Percentiles rank a stretch among this genome's conserved stretches.
Evolutionary conservation across 176 grass and related monocot genomes (phyloP).

Genomic region (Pontederia crassipes): DNA sequence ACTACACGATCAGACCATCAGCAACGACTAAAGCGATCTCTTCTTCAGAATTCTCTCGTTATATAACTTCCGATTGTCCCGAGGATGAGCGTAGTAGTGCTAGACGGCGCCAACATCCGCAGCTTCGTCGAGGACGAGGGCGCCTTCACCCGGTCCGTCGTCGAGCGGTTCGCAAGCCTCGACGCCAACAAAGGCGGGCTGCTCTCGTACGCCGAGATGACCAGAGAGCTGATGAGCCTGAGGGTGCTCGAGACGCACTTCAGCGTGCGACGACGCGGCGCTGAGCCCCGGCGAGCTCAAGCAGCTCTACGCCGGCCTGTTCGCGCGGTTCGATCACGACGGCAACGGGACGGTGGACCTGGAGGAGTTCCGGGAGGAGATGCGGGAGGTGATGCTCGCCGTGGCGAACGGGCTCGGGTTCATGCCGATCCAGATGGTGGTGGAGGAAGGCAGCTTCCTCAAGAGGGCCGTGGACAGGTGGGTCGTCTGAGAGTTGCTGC

Average conservation of each 20-base stretch:
- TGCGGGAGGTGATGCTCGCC: conserved; percentile 81
- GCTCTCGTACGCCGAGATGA: conserved; percentile 17
- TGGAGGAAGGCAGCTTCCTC: conserved; percentile 27
- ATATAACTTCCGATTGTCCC: too few relatives aligned
- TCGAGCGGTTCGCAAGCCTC: conserved; percentile 32
- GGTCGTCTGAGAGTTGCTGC: neutral
- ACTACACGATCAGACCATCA: neutral
- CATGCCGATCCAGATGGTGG: conserved; percentile 61
- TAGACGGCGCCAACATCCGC: neutral
- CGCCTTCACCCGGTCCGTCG: neutral
- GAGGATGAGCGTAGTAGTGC: neutral
- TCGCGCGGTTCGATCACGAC: conserved; percentile 17
- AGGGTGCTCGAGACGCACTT: conserved; percentile 26
- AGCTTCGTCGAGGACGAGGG: neutral
- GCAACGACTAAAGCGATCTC: neutral
- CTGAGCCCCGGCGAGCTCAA: neutral
- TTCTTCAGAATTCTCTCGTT: neutral
- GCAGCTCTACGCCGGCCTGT: conserved; percentile 11
- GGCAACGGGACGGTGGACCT: conserved; percentile 22
- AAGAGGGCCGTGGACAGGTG: conserved; percentile 15
- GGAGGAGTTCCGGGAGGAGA: conserved; percentile 63
- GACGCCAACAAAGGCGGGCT: conserved; percentile 26
- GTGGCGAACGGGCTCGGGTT: conserved; percentile 55
- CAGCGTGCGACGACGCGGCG: conserved; percentile 1
- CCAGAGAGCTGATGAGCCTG: conserved; percentile 19